Conservation (phyloP, 495 filamentous ascomycete genomes). For the Talaromyces liani region DNA sequence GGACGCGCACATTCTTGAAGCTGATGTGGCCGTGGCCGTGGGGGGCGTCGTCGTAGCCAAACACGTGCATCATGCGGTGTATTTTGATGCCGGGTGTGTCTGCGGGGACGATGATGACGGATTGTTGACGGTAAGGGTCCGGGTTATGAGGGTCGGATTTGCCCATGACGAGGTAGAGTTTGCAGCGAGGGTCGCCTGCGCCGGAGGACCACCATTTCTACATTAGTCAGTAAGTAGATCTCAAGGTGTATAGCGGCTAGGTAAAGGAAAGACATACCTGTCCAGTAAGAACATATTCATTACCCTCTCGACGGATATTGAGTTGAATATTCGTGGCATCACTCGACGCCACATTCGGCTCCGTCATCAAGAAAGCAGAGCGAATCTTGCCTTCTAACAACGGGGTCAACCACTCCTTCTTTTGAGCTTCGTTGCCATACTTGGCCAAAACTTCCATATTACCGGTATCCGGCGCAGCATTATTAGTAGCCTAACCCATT, state of each 20-base stretch:
- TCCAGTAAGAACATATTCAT: conserved; percentile 81
- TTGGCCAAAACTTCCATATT: conserved; percentile 96
- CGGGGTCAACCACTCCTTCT: conserved; percentile 76
- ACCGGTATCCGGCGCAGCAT: conserved; percentile 84
- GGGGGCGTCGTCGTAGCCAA: conserved; percentile 90
- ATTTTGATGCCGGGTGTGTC: conserved; percentile 69
- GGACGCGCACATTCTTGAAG: conserved; percentile 80
- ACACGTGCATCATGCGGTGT: conserved; percentile 80
- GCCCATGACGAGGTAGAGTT: conserved; percentile 87
- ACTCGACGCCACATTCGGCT: conserved; percentile 75
- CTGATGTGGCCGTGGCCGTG: conserved; percentile 87
- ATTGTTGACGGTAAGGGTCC: conserved; percentile 79
- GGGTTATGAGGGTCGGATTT: conserved; percentile 66
- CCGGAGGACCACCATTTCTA: conserved; percentile 97
- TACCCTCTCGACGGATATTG: conserved; percentile 69
- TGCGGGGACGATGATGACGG: conserved; percentile 77
- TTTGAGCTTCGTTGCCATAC: conserved; percentile 86
- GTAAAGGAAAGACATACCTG: conserved; percentile 42
- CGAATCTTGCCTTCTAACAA: conserved; percentile 80
- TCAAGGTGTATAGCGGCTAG: neutral
- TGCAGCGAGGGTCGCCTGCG: conserved; percentile 83
- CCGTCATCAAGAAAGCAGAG: conserved; percentile 90
- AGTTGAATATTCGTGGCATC: conserved; percentile 87
- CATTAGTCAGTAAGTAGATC: neutral
- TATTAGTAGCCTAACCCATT: conserved; percentile 64